Percentiles rank a stretch among this genome's conserved stretches.
phyloP scores from a whole-genome alignment of 208 protist genomes.

The Leishmania mexicana region DNA sequence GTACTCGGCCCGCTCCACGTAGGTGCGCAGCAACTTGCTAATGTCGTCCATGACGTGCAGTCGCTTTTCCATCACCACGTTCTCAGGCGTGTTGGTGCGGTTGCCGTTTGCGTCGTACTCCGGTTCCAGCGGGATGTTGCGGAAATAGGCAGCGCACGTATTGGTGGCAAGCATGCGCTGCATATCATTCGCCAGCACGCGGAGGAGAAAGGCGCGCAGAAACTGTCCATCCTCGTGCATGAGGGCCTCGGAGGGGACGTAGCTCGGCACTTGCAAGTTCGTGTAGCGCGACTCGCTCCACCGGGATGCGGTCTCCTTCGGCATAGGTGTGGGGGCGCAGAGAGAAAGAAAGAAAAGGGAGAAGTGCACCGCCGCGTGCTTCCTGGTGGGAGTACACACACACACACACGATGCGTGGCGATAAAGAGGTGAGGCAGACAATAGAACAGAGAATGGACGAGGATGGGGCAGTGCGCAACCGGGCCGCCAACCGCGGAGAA shows the following conservation, averaged over 20 bases:
- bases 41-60: slow-evolving; percentile 76
- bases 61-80: slow-evolving; percentile 72
- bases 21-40: slow-evolving; percentile 57
- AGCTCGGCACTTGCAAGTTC: slow-evolving; percentile 83
- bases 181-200: slow-evolving; percentile 75
- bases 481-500: background rate
- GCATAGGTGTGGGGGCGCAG: slow-evolving; percentile 16
- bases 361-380: background rate
- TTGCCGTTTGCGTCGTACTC: slow-evolving; percentile 82
- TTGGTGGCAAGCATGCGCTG: slow-evolving; percentile 72
- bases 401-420: background rate
- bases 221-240: slow-evolving; percentile 85
- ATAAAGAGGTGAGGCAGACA: background rate
- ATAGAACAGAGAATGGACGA: background rate
- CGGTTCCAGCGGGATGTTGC: slow-evolving; percentile 71
- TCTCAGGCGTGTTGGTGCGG: slow-evolving; percentile 80
- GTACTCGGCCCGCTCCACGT: slow-evolving; percentile 56
- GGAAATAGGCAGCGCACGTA: slow-evolving; percentile 73
- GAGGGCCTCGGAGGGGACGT: slow-evolving; percentile 84
- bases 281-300: slow-evolving; percentile 85
- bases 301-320: slow-evolving; percentile 47
- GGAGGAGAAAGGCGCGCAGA: slow-evolving; percentile 79
- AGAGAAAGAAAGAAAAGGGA: background rate
- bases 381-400: background rate
- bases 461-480: background rate